Conservation (phyloP, 257 asterid genomes). For the Petunia axillaris region DNA sequence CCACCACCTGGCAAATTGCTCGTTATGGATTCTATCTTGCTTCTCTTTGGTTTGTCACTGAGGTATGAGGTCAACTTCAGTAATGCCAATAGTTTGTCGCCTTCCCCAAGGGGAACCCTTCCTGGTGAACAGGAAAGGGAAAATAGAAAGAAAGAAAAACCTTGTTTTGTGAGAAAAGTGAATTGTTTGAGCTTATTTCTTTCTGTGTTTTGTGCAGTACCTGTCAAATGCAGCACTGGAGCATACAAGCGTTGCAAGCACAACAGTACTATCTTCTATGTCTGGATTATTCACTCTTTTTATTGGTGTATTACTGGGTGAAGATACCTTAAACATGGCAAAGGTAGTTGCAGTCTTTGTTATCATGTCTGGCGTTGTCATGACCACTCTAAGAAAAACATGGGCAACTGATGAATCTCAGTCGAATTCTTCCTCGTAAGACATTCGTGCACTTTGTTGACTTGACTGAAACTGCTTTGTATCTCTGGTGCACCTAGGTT, state of each 20-base stretch:
- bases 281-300: conserved; percentile 97
- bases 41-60: conserved; percentile 96
- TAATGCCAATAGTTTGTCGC: conserved; percentile 22
- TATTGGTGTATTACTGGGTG: conserved; percentile 87
- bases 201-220: conserved; percentile 58
- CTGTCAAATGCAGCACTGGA: conserved; percentile 96
- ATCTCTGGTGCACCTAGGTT: background rate
- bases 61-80: conserved; percentile 48
- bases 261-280: conserved; percentile 94
- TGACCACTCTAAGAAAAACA: conserved; percentile 95
- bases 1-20: conserved; percentile 75
- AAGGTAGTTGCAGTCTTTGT: conserved; percentile 89
- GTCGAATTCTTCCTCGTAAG: conserved; percentile 67
- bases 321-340: conserved; percentile 77
- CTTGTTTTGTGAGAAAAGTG: conserved; percentile 3
- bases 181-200: conserved; percentile 13
- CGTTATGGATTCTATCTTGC: conserved; percentile 86
- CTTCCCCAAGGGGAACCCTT: background rate
- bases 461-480: conserved; percentile 9
- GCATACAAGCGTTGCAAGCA: conserved; percentile 98
- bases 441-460: conserved; percentile 28
- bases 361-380: conserved; percentile 88
- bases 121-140: background rate
- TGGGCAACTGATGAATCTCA: conserved; percentile 93
- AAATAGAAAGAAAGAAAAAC: background rate